Percentiles rank a stretch among this genome's conserved stretches.
These are phyloP conservation scores for Talaromyces sp. DNA, from an alignment of 2,329 filamentous ascomycete species.

Conservation along the genomic window DNA sequence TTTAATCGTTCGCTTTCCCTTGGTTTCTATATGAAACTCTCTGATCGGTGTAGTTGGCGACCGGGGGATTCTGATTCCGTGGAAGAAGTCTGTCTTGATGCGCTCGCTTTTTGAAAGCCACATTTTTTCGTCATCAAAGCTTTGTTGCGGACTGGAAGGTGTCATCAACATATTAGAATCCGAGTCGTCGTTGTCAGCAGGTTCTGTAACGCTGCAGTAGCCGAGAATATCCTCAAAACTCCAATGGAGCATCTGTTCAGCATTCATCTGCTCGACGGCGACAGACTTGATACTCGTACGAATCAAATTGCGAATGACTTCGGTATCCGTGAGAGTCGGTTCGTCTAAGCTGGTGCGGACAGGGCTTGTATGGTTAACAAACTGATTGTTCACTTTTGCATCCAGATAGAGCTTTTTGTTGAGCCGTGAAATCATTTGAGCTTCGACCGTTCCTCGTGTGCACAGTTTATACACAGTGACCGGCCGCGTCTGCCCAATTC, in stretches of 20 bases:
- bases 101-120: constrained; percentile 56
- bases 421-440: constrained; percentile 56
- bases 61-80: constrained; percentile 45
- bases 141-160: background rate
- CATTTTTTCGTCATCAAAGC: constrained; percentile 45
- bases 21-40: constrained; percentile 35
- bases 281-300: constrained; percentile 52
- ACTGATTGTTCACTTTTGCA: constrained; percentile 56
- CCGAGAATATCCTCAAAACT: constrained; percentile 32
- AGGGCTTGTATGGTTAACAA: constrained; percentile 25
- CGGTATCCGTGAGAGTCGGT: background rate
- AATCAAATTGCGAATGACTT: constrained; percentile 22
- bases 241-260: constrained; percentile 56
- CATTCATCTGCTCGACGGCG: constrained; percentile 49
- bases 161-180: background rate
- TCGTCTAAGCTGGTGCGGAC: background rate
- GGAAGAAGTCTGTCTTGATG: constrained; percentile 55
- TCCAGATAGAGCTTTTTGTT: constrained; percentile 60
- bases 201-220: constrained; percentile 13
- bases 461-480: constrained; percentile 55
- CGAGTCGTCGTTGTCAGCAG: background rate
- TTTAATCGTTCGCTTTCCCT: constrained; percentile 51
- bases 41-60: constrained; percentile 18
- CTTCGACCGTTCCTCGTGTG: constrained; percentile 54
- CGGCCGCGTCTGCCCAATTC: constrained; percentile 51